These are phyloP conservation scores for Phytophthora sansomeana DNA, from an alignment of 352 stramenopile species.

Conservation along the genomic window DNA sequence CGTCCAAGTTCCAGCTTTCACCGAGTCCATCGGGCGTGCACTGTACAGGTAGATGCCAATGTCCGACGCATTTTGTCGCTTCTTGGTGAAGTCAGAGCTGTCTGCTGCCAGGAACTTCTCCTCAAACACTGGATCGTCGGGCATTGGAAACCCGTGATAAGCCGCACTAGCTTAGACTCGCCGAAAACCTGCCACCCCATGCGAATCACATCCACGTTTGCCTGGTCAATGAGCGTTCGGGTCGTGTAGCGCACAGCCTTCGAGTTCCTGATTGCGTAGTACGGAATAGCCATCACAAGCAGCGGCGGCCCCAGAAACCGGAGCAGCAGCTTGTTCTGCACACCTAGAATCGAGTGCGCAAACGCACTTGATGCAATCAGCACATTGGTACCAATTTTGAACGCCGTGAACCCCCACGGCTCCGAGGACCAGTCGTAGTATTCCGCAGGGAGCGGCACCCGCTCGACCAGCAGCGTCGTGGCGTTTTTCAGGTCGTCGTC, in stretches of 20 bases:
- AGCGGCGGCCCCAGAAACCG: conserved; percentile 63
- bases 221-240: conserved; percentile 81
- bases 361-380: conserved; percentile 82
- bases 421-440: conserved; percentile 89
- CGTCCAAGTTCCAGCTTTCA: conserved; percentile 76
- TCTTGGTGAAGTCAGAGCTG: conserved; percentile 42
- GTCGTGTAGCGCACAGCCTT: conserved; percentile 80
- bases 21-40: conserved; percentile 65
- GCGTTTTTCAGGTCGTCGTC: conserved; percentile 90
- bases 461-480: conserved; percentile 78
- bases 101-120: conserved; percentile 71
- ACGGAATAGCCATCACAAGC: conserved; percentile 78
- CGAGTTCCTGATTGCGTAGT: conserved; percentile 80
- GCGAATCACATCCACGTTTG: conserved; percentile 87
- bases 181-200: conserved; percentile 87
- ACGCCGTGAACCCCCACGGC: conserved; percentile 77
- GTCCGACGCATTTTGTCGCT: conserved; percentile 53
- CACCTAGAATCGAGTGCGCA: conserved; percentile 73
- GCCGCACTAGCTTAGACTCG: conserved; percentile 76
- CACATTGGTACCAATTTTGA: conserved; percentile 87
- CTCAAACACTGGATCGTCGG: conserved; percentile 72
- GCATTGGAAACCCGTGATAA: conserved; percentile 69
- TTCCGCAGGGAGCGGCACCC: conserved; percentile 81
- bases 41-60: conserved; percentile 82
- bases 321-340: conserved; percentile 72